phyloP scores from a whole-genome alignment of 805 yeast genomes.

The Nakazawaea wickerhamii region DNA sequence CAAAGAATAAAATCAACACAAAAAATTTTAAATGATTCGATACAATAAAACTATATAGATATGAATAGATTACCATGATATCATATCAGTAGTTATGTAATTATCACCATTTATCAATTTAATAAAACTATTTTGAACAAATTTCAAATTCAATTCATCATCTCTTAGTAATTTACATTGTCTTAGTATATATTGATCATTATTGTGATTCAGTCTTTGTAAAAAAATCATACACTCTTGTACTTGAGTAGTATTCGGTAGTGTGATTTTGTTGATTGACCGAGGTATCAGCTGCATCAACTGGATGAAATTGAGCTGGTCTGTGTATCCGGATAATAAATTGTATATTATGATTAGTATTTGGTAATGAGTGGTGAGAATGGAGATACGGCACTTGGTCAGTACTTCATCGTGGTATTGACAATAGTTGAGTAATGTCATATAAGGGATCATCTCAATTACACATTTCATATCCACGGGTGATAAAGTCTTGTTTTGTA shows the following conservation, averaged over 20 bases:
- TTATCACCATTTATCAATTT: no score
- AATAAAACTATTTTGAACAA: no score
- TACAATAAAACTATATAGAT: conserved; percentile 2
- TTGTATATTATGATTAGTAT: conserved; percentile 4
- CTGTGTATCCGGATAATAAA: not conserved
- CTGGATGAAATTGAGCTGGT: conserved; percentile 4
- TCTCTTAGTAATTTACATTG: no score
- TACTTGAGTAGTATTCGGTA: no score
- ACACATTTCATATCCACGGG: not conserved
- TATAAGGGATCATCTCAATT: conserved; percentile 5
- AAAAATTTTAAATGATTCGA: not conserved
- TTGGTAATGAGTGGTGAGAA: not conserved
- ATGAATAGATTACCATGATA: no score
- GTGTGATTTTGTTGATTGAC: no score
- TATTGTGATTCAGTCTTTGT: no score
- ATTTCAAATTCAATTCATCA: no score
- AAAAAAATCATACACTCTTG: no score
- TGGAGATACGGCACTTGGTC: not conserved
- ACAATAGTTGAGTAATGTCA: not conserved
- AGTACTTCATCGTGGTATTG: not conserved
- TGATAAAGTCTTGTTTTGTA: not conserved
- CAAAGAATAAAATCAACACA: conserved; percentile 5
- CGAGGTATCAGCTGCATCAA: no score
- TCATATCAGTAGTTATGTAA: no score
- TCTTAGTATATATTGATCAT: no score